phyloP scores from a whole-genome alignment of 768 basidiomycete species.

The Boletales sp. region DNA sequence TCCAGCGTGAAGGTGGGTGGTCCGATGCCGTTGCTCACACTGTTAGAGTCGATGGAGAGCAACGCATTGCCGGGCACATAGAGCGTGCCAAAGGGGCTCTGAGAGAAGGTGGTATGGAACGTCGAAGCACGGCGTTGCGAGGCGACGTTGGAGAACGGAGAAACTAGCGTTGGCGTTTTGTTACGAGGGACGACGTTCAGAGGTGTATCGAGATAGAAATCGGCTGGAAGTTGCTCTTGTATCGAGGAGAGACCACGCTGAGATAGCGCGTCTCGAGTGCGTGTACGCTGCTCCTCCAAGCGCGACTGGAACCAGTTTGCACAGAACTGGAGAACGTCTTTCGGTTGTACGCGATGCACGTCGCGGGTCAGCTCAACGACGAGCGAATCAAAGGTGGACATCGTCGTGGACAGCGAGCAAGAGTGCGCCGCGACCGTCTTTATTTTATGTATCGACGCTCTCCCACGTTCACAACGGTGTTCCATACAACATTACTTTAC shows the following conservation, averaged over 20 bases:
- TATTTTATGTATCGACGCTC: slow-evolving; percentile 8
- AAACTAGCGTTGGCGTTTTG: slow-evolving; percentile 40
- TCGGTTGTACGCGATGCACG: slow-evolving; percentile 79
- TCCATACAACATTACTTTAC: background rate
- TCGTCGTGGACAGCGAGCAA: slow-evolving; percentile 16
- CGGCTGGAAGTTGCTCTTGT: slow-evolving; percentile 49
- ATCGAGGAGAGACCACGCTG: slow-evolving; percentile 49
- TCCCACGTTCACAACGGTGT: slow-evolving; percentile 25
- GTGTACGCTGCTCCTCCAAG: slow-evolving; percentile 78
- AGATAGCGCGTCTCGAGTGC: slow-evolving; percentile 57
- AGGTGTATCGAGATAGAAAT: slow-evolving; percentile 57
- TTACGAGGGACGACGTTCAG: slow-evolving; percentile 28
- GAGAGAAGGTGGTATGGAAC: slow-evolving; percentile 48
- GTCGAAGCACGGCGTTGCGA: slow-evolving; percentile 51
- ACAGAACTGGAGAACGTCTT: slow-evolving; percentile 88
- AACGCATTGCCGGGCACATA: slow-evolving; percentile 81
- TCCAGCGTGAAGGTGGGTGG: slow-evolving; percentile 61
- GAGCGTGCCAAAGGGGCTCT: slow-evolving; percentile 73
- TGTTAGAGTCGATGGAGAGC: slow-evolving; percentile 46
- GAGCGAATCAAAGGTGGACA: slow-evolving; percentile 79
- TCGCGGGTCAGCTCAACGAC: slow-evolving; percentile 85
- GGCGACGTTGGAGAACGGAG: slow-evolving; percentile 54
- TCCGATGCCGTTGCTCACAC: slow-evolving; percentile 24
- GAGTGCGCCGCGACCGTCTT: background rate
- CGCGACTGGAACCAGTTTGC: slow-evolving; percentile 93